Conservation (phyloP, 1,284 basidiomycete species). For the Trichosporon sp. region DNA sequence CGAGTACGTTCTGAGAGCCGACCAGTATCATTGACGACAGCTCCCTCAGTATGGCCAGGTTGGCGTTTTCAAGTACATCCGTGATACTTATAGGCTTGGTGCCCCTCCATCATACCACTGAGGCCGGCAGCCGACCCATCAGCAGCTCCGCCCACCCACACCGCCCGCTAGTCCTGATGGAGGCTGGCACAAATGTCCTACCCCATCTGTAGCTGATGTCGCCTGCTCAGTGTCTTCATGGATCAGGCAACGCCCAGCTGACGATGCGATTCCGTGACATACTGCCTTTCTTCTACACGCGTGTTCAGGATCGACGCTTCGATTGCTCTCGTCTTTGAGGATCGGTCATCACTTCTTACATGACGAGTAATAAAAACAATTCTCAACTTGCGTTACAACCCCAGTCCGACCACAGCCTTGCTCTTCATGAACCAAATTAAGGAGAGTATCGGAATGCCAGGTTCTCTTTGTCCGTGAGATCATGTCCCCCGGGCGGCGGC, state of each 20-base stretch:
- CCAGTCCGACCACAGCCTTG: not conserved
- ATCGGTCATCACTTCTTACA: too few relatives aligned
- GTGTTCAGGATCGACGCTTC: too few relatives aligned
- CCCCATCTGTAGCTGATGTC: too few relatives aligned
- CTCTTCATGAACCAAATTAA: not conserved
- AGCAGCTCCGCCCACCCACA: too few relatives aligned
- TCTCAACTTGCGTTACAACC: not conserved
- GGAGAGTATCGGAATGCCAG: constrained; percentile 11
- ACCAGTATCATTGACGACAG: not conserved
- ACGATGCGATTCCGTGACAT: too few relatives aligned
- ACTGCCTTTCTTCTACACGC: too few relatives aligned
- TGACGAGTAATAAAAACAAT: not conserved
- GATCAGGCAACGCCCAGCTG: too few relatives aligned
- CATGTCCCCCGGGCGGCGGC: not conserved
- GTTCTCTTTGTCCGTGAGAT: constrained; percentile 18
- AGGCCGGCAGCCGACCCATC: not conserved
- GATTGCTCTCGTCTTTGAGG: too few relatives aligned
- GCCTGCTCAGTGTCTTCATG: too few relatives aligned
- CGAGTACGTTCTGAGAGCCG: not conserved
- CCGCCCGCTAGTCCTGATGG: too few relatives aligned
- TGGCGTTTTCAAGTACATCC: constrained; percentile 1
- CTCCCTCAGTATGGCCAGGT: constrained; percentile 9
- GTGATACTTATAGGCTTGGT: not conserved
- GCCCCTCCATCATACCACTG: not conserved
- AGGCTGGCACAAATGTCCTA: too few relatives aligned